Percentiles rank a stretch among this genome's conserved stretches.
Evolutionary conservation across 2,329 filamentous ascomycete genomes (phyloP).

Genomic region (Metarhizium rileyi): DNA sequence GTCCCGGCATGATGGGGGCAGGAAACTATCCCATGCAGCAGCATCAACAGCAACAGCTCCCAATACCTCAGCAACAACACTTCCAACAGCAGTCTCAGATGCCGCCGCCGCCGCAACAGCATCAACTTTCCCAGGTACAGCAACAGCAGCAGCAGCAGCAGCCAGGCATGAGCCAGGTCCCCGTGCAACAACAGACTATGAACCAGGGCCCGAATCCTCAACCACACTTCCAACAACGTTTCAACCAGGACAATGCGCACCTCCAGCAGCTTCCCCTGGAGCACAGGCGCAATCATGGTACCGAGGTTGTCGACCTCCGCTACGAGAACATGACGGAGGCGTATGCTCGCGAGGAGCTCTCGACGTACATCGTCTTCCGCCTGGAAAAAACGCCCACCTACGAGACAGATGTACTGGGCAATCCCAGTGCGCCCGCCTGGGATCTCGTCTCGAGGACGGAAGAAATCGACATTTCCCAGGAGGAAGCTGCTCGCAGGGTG

Average conservation of each 20-base stretch:
- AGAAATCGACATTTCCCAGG: slow-evolving; percentile 27
- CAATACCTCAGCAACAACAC: too few species aligned
- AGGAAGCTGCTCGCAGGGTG: slow-evolving; percentile 27
- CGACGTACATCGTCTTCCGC: slow-evolving; percentile 30
- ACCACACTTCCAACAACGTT: neutral
- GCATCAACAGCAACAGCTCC: neutral
- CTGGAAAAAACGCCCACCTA: slow-evolving; percentile 29
- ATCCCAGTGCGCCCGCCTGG: slow-evolving; percentile 28
- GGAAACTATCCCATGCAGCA: neutral
- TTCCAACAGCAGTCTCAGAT: neutral
- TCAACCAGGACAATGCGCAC: neutral
- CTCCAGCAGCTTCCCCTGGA: slow-evolving; percentile 2
- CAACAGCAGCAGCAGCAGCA: neutral
- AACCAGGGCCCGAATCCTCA: neutral
- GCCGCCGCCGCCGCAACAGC: too few species aligned
- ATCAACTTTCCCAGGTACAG: neutral
- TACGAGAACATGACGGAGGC: slow-evolving; percentile 25
- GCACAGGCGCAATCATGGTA: slow-evolving; percentile 9
- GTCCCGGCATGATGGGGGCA: neutral
- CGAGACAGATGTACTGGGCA: slow-evolving; percentile 27
- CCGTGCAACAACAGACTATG: neutral
- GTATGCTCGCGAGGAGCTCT: slow-evolving; percentile 28
- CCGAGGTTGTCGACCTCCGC: slow-evolving; percentile 26
- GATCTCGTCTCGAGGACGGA: slow-evolving; percentile 23
- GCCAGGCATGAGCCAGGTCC: neutral